Percentiles rank a stretch among this genome's conserved stretches.
Evolutionary conservation across 2,329 filamentous ascomycete genomes (phyloP).

Genomic region (Apiospora phragmitis): DNA sequence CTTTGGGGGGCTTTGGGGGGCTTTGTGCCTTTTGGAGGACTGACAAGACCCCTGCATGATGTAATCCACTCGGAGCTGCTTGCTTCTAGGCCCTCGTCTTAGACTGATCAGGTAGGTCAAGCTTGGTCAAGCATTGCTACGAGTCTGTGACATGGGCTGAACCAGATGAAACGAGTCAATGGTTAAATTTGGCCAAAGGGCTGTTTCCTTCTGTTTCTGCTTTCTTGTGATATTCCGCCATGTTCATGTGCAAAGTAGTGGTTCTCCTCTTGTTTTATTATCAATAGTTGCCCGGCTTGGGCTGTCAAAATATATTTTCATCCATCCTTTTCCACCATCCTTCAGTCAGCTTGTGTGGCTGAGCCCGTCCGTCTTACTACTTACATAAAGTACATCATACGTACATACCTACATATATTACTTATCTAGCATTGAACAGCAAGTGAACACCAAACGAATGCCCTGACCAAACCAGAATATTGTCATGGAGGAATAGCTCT

Average conservation of each 20-base stretch:
- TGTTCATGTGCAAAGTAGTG: not conserved
- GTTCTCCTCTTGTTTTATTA: not conserved
- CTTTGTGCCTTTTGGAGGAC: not conserved
- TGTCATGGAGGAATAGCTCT: not conserved
- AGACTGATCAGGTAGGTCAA: not conserved
- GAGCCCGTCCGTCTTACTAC: not conserved
- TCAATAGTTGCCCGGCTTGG: not conserved
- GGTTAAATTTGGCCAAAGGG: not conserved
- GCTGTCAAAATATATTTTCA: not conserved
- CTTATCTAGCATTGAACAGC: not conserved
- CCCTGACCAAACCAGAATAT: not conserved
- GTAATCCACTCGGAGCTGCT: not conserved
- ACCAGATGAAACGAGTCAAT: constrained; percentile 8
- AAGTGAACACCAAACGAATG: not conserved
- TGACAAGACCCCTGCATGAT: constrained; percentile 3
- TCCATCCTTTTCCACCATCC: not conserved
- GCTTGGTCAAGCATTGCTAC: not conserved
- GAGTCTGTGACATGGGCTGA: not conserved
- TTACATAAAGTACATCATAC: not conserved
- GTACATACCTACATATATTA: not conserved
- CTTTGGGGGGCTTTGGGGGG: not conserved
- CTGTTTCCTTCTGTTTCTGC: not conserved
- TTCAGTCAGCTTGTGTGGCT: not conserved
- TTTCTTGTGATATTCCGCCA: not conserved
- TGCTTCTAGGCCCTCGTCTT: not conserved